A percentile compares a stretch with the other conserved stretches of the same genome.
phyloP scores from a whole-genome alignment of 345 rosid genomes.

The Citrus glauca region DNA sequence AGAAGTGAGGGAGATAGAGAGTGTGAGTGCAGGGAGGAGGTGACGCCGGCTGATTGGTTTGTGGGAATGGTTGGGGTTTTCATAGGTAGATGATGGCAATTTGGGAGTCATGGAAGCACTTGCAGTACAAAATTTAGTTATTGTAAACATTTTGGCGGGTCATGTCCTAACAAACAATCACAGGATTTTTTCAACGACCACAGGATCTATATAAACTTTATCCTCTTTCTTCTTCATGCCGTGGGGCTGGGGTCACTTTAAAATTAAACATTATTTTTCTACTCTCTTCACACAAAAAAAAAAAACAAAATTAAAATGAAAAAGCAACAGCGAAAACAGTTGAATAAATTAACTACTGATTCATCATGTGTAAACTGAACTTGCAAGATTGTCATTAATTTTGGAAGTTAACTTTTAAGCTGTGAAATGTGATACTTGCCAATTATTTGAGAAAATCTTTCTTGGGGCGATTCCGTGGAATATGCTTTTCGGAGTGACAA shows the following conservation, averaged over 20 bases:
- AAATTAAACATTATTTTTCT: background rate
- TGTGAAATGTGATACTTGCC: too few relatives aligned
- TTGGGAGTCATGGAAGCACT: background rate
- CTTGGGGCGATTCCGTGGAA: too few relatives aligned
- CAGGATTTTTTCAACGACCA: background rate
- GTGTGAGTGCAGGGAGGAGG: conserved; percentile 34
- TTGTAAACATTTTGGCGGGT: conserved; percentile 6
- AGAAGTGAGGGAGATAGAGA: conserved; percentile 25
- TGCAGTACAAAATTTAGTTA: background rate
- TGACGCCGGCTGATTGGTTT: conserved; percentile 38
- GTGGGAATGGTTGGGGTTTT: conserved; percentile 2
- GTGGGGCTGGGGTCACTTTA: background rate
- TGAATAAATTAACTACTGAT: too few relatives aligned
- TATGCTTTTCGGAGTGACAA: too few relatives aligned
- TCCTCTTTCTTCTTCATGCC: background rate
- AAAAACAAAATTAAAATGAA: too few relatives aligned
- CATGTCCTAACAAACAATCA: background rate
- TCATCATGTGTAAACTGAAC: too few relatives aligned
- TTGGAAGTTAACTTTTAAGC: too few relatives aligned
- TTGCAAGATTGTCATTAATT: too few relatives aligned
- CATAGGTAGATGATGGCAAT: conserved; percentile 10
- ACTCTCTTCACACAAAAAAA: background rate
- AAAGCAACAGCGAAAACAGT: too few relatives aligned
- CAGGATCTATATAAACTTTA: background rate
- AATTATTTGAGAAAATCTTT: too few relatives aligned